These are phyloP conservation scores for Rugiboletus extremiorientalis DNA, from an alignment of 1,284 basidiomycete species.

Conservation along the genomic window DNA sequence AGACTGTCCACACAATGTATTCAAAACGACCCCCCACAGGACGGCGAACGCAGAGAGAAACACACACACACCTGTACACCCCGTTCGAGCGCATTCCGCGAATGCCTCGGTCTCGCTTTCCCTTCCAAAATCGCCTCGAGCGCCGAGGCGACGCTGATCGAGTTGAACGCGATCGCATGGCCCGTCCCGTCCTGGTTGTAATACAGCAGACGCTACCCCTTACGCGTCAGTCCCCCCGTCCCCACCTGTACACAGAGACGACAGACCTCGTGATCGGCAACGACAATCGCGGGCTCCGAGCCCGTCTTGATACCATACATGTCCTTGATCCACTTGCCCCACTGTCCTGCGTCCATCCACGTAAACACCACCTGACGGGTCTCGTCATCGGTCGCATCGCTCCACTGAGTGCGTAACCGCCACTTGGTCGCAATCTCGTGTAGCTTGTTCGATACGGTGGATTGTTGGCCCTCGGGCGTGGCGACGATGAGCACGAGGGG, in stretches of 20 bases:
- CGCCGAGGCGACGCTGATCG: conserved; percentile 62
- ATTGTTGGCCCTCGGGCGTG: conserved; percentile 39
- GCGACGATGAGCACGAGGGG: conserved; percentile 80
- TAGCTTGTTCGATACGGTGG: conserved; percentile 48
- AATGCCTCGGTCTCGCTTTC: conserved; percentile 57
- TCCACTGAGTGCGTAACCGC: conserved; percentile 43
- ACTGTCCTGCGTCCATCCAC: conserved; percentile 81
- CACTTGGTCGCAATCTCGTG: conserved; percentile 62
- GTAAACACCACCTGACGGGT: conserved; percentile 84
- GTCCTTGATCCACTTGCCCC: conserved; percentile 84
- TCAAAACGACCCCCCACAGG: too few species aligned
- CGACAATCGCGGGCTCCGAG: conserved; percentile 59
- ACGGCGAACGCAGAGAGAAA: too few species aligned
- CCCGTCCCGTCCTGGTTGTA: conserved; percentile 57
- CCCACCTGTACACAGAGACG: too few species aligned
- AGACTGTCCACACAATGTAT: too few species aligned
- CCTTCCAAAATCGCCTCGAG: conserved; percentile 68
- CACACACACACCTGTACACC: conserved; percentile 64
- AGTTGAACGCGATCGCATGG: conserved; percentile 53
- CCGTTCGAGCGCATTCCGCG: conserved; percentile 69
- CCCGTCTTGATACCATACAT: conserved; percentile 69
- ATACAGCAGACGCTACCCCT: conserved; percentile 68
- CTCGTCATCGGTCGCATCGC: conserved; percentile 36
- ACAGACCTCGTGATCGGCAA: conserved; percentile 80
- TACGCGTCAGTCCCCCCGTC: too few species aligned